Percentiles rank a stretch among this genome's conserved stretches.
phyloP scores from a whole-genome alignment of 805 yeast genomes.

The Starmera caribaea region DNA sequence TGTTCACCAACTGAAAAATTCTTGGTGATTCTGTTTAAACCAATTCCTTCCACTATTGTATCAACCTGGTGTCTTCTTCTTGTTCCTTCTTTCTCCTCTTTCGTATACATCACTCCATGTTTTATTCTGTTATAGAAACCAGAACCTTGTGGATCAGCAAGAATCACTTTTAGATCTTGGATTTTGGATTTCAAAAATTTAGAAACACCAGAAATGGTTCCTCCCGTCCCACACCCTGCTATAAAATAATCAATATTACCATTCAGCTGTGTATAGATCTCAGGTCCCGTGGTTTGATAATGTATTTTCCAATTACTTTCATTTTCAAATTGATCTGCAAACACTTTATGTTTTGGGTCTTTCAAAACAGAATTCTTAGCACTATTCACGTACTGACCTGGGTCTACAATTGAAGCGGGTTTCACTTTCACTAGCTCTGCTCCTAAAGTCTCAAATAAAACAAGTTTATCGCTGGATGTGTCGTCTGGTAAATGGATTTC shows the following conservation, averaged over 20 bases:
- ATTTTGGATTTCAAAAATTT: conserved; percentile 50
- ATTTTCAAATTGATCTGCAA: conserved; percentile 95
- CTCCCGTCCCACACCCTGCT: conserved; percentile 95
- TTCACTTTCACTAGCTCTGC: conserved; percentile 78
- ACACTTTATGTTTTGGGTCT: conserved; percentile 42
- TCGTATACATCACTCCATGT: conserved; percentile 88
- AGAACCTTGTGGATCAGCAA: conserved; percentile 96
- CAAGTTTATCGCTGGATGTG: conserved; percentile 76
- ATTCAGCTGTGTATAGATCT: conserved; percentile 67
- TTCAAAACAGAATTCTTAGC: conserved; percentile 62
- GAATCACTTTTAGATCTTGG: conserved; percentile 34
- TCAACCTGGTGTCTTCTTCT: conserved; percentile 95
- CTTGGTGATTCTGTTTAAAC: conserved; percentile 76
- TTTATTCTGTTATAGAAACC: conserved; percentile 82
- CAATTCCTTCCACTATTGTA: conserved; percentile 89
- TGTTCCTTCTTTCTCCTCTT: conserved; percentile 85
- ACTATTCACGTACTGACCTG: conserved; percentile 83
- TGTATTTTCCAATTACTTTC: conserved; percentile 85
- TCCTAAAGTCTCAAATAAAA: conserved; percentile 62
- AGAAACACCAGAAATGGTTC: conserved; percentile 91
- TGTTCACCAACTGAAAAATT: conserved; percentile 68
- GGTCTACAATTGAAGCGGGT: conserved; percentile 94
- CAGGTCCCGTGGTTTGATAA: conserved; percentile 83
- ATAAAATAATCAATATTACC: conserved; percentile 66
- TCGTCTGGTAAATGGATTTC: conserved; percentile 95